Conservation (phyloP, 108 stramenopile genomes). For the Pseudonitzschia delicatissima region DNA sequence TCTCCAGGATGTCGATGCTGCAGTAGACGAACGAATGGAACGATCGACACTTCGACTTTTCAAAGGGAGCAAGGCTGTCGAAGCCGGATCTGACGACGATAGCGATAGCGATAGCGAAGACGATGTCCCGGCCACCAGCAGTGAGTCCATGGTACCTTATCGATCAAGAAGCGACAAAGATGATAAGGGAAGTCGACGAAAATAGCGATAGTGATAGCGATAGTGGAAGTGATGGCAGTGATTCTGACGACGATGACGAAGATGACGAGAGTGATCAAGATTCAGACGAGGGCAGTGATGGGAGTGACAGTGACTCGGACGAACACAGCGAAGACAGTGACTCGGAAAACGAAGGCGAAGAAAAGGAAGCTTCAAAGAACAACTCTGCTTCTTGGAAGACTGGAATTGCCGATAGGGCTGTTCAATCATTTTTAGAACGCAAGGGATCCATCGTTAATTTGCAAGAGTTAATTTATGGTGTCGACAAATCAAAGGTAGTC, state of each 20-base stretch:
- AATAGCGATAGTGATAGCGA: slow-evolving; percentile 26
- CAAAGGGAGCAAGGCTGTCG: slow-evolving; percentile 67
- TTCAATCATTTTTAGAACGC: slow-evolving; percentile 63
- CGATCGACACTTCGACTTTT: slow-evolving; percentile 79
- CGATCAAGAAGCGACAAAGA: slow-evolving; percentile 10
- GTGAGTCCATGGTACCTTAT: slow-evolving; percentile 8
- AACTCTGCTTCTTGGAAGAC: slow-evolving; percentile 47
- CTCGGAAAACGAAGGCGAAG: slow-evolving; percentile 14
- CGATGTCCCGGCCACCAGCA: slow-evolving; percentile 17
- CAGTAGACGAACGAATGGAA: slow-evolving; percentile 87
- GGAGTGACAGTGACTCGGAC: slow-evolving; percentile 29
- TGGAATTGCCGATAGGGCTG: slow-evolving; percentile 68
- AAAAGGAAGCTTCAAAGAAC: neutral
- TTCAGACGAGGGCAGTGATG: slow-evolving; percentile 36
- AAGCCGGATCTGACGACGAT: slow-evolving; percentile 53
- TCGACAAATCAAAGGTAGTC: slow-evolving; percentile 42
- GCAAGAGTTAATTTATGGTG: slow-evolving; percentile 79
- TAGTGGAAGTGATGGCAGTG: slow-evolving; percentile 36
- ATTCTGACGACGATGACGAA: slow-evolving; percentile 37
- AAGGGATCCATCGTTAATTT: slow-evolving; percentile 58
- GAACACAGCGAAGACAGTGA: slow-evolving; percentile 34
- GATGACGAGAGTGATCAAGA: slow-evolving; percentile 28
- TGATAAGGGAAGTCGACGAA: slow-evolving; percentile 24
- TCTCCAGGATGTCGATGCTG: slow-evolving; percentile 85
- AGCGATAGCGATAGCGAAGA: slow-evolving; percentile 37